Evolutionary conservation across 352 stramenopile genomes (phyloP).

Genomic region (Globisporangium mamillatum): DNA sequence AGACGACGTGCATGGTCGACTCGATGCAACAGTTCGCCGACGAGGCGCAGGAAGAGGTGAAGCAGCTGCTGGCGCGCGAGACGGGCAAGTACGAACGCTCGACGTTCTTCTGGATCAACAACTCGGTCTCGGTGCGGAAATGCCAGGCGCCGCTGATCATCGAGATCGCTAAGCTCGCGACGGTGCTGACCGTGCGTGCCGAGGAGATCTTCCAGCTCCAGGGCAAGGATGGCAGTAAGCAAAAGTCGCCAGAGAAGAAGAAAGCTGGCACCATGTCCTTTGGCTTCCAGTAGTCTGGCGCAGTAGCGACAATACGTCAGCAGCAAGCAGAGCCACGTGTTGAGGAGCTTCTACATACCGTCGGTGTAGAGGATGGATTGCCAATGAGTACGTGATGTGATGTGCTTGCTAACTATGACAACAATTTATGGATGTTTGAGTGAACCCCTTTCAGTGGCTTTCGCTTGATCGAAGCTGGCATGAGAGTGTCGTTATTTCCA

Average conservation of each 20-base stretch:
- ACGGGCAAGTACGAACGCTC: conserved; percentile 29
- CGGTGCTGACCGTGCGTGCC: conserved; percentile 35
- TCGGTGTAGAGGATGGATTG: neutral
- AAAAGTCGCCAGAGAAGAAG: neutral
- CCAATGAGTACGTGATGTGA: too few relatives aligned
- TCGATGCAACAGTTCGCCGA: conserved; percentile 54
- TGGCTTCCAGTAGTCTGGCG: conserved; percentile 8
- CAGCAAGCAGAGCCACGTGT: too few relatives aligned
- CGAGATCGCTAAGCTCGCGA: conserved; percentile 38
- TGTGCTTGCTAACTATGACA: too few relatives aligned
- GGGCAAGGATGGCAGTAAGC: conserved; percentile 9
- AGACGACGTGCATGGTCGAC: conserved; percentile 42
- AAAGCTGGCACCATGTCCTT: conserved; percentile 15
- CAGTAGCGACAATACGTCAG: neutral
- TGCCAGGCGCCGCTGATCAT: conserved; percentile 34
- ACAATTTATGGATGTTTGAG: too few relatives aligned
- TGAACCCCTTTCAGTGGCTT: too few relatives aligned
- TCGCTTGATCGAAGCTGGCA: too few relatives aligned
- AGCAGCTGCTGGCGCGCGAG: conserved; percentile 33
- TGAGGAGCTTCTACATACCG: neutral
- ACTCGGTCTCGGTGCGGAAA: conserved; percentile 51
- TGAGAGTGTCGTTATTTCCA: too few relatives aligned
- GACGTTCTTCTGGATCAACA: conserved; percentile 68
- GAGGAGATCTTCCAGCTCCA: conserved; percentile 49
- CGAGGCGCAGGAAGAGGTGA: conserved; percentile 39